Base-by-base conservation (phyloP, 2,329 filamentous ascomycete genomes). In the Trichoderma sp. region DNA sequence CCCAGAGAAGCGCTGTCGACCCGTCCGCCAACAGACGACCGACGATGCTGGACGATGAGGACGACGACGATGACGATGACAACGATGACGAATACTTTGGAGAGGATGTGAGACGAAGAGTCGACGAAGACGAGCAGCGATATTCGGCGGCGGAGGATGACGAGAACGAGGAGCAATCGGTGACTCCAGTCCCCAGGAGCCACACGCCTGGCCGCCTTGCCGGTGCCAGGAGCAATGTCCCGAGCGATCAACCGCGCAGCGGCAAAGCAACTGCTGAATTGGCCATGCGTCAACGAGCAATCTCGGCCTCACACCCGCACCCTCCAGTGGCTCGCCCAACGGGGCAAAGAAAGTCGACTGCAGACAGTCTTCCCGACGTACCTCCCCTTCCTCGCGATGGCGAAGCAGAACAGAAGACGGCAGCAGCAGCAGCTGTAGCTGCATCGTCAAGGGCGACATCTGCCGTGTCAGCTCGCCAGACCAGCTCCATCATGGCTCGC, bases 201-300 rank as follows among this genome's bases (percentile, higher is more conserved):
- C 88, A 90, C 76, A 90, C 88, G 1, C 88, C 88, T 1, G 87
- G 88, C 69, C 87, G 89, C 74, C 82, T 89, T 52, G 80, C 88
- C 14, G 84, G 85, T 72, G 88, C 85, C 72, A 89, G 86, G 79
- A 88, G 85, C 78, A 84, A 74, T n/a, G 24, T 40, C 11, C 62
- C 62, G 63, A 75, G 85, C 70, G 82, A 83, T 67, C 81, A 81
- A 70, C 82, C 83, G 69, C 81, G 83, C 63, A 86, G 84, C 53
- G 53, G 47, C 24, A 69, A 52, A 29, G 67, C 52, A 72, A 77
- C 83, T 33, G 83, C 86, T 31, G 86, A 88, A 67, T 78, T 85
- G 47, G 79, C 85, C 57, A 82, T 87, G 69, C 84, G 86, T 31
- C 83, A 87, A 71, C 84, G 86, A 66, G 85, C 86, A 21, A 85